phyloP scores from a whole-genome alignment of 768 basidiomycete species.

The Boletus rubescentipes region DNA sequence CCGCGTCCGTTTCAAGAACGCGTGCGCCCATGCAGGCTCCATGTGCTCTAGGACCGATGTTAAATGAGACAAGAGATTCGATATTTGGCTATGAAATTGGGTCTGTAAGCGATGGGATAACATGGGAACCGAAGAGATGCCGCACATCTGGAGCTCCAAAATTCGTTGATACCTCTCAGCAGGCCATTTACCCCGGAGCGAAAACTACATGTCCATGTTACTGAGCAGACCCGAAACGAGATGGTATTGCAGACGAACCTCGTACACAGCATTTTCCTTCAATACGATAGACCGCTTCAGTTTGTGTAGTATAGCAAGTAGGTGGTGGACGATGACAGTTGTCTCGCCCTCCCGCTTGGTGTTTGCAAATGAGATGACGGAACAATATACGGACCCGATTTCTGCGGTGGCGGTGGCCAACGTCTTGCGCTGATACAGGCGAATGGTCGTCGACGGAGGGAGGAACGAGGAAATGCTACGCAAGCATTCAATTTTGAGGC shows the following conservation, averaged over 20 bases:
- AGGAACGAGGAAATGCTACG: constrained; percentile 62
- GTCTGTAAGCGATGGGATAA: neutral
- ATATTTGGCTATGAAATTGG: constrained; percentile 51
- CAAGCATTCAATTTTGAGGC: constrained; percentile 3
- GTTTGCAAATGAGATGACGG: constrained; percentile 71
- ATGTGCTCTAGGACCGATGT: constrained; percentile 70
- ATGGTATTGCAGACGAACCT: constrained; percentile 40
- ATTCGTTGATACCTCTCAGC: constrained; percentile 71
- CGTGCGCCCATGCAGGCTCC: constrained; percentile 74
- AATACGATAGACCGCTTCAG: constrained; percentile 58
- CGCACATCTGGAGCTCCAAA: constrained; percentile 66
- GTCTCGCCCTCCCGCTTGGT: constrained; percentile 50
- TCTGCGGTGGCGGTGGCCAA: constrained; percentile 68
- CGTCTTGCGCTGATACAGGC: constrained; percentile 67
- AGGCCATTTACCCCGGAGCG: constrained; percentile 80
- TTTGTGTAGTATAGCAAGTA: constrained; percentile 74
- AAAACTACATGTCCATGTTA: constrained; percentile 47
- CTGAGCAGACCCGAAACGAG: constrained; percentile 2
- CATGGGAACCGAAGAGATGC: neutral
- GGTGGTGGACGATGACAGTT: constrained; percentile 55
- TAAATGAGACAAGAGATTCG: constrained; percentile 69
- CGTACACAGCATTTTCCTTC: constrained; percentile 61
- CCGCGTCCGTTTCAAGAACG: constrained; percentile 71
- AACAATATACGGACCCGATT: constrained; percentile 72
- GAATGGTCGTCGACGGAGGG: constrained; percentile 69